Conservation (phyloP, 352 stramenopile species). For the Porosira glacialis region DNA sequence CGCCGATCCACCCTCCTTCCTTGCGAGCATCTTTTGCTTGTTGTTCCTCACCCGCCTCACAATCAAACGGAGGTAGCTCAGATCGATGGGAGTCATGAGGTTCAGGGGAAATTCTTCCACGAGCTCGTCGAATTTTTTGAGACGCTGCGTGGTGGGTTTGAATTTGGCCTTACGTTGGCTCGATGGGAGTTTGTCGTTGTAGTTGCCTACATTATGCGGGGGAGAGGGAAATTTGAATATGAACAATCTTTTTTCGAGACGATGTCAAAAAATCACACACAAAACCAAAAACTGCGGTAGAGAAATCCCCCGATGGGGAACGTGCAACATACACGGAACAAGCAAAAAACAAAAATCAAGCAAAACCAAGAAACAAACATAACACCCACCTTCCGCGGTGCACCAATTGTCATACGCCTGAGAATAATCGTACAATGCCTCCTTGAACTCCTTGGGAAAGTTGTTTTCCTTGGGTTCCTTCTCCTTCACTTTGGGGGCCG, state of each 20-base stretch:
- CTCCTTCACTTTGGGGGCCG: slow-evolving; percentile 39
- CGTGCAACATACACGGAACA: no score
- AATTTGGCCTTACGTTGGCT: slow-evolving; percentile 57
- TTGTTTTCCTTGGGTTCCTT: slow-evolving; percentile 62
- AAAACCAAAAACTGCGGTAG: not conserved
- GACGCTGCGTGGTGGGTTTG: slow-evolving; percentile 49
- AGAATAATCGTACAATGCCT: slow-evolving; percentile 65
- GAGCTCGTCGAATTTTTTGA: slow-evolving; percentile 75
- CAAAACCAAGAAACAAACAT: not conserved
- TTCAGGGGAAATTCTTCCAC: slow-evolving; percentile 64
- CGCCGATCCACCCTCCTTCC: slow-evolving; percentile 21
- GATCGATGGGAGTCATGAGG: slow-evolving; percentile 63
- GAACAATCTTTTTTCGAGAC: not conserved
- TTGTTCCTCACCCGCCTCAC: slow-evolving; percentile 62
- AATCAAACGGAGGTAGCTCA: slow-evolving; percentile 60
- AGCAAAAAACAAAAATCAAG: not conserved
- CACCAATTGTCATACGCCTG: slow-evolving; percentile 69
- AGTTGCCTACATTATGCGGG: slow-evolving; percentile 2
- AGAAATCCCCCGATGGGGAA: no score
- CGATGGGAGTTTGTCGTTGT: slow-evolving; percentile 27
- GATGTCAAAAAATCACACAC: slow-evolving; percentile 1
- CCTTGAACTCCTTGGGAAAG: slow-evolving; percentile 61
- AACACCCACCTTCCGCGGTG: slow-evolving; percentile 45
- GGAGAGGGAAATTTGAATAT: not conserved
- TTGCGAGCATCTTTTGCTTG: slow-evolving; percentile 54